Evolutionary conservation across 208 protist species (phyloP).

Genomic region (Endotrypanum monterogeii): DNA sequence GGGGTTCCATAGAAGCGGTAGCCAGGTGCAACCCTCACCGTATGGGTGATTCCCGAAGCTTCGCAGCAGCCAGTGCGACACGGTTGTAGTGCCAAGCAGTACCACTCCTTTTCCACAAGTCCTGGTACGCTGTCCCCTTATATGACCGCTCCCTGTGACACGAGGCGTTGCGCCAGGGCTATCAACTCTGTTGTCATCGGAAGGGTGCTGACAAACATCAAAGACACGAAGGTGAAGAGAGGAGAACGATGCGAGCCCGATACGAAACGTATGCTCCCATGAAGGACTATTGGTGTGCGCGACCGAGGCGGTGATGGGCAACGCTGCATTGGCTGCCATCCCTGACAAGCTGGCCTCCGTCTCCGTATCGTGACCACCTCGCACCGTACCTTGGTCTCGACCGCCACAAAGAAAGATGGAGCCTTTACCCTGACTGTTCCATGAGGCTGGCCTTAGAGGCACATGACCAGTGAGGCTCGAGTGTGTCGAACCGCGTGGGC

Average conservation of each 20-base stretch:
- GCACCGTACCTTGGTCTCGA: neutral
- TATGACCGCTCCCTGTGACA: neutral
- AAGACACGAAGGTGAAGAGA: constrained; percentile 36
- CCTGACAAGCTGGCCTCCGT: neutral
- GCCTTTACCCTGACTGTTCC: neutral
- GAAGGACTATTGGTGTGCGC: constrained; percentile 19
- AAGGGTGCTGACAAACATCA: constrained; percentile 6
- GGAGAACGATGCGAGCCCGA: constrained; percentile 15
- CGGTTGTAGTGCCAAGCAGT: constrained; percentile 17
- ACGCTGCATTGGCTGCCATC: neutral
- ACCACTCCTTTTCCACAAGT: neutral
- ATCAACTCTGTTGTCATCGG: neutral
- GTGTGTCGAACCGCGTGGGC: neutral
- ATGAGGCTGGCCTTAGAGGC: neutral
- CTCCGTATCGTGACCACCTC: neutral
- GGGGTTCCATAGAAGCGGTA: constrained; percentile 29
- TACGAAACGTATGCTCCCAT: constrained; percentile 42
- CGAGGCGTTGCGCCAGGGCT: neutral
- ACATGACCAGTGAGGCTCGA: neutral
- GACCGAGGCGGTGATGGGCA: constrained; percentile 30
- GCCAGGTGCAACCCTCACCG: constrained; percentile 24
- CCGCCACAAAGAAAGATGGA: neutral
- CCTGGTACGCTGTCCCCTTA: neutral
- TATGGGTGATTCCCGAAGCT: neutral
- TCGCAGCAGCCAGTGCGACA: constrained; percentile 28